These are phyloP conservation scores for Wickerhamomyces bovis DNA, from an alignment of 805 yeast species.

Conservation along the genomic window DNA sequence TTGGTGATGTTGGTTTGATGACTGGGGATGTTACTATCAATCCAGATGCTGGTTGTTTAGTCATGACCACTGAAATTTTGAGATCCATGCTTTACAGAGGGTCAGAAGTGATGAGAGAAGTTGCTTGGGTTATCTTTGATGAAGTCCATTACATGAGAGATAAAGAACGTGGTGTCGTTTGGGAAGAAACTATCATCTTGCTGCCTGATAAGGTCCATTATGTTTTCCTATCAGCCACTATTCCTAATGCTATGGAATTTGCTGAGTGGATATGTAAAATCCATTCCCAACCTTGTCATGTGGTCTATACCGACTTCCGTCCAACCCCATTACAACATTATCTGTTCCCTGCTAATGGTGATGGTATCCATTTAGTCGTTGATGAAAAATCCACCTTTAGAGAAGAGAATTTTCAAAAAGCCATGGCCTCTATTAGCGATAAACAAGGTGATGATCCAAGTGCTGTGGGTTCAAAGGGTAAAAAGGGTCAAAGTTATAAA, in stretches of 20 bases:
- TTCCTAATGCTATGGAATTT: constrained; percentile 96
- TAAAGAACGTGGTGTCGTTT: constrained; percentile 95
- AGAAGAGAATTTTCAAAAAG: constrained; percentile 97
- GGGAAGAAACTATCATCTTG: constrained; percentile 97
- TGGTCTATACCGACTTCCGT: constrained; percentile 96
- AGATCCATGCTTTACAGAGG: constrained; percentile 96
- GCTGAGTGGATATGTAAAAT: constrained; percentile 98
- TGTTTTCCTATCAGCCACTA: constrained; percentile 91
- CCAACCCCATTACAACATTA: constrained; percentile 99
- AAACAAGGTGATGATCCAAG: constrained; percentile 80
- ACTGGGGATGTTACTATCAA: constrained; percentile 99
- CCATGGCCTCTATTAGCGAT: constrained; percentile 89
- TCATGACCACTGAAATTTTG: constrained; percentile 98
- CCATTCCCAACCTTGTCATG: constrained; percentile 95
- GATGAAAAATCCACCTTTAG: constrained; percentile 95
- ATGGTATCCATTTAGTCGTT: constrained; percentile 94
- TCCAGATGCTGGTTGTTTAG: constrained; percentile 96
- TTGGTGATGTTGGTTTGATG: constrained; percentile 94
- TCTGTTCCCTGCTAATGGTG: constrained; percentile 96
- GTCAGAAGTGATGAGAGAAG: constrained; percentile 97
- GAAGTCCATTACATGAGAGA: constrained; percentile 99
- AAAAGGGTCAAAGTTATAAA: constrained; percentile 75
- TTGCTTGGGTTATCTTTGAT: constrained; percentile 97
- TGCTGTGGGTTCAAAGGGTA: constrained; percentile 52
- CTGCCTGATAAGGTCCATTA: constrained; percentile 94